Evolutionary conservation across 768 basidiomycete genomes (phyloP).

Genomic region (Podaxis carcinomalis): DNA sequence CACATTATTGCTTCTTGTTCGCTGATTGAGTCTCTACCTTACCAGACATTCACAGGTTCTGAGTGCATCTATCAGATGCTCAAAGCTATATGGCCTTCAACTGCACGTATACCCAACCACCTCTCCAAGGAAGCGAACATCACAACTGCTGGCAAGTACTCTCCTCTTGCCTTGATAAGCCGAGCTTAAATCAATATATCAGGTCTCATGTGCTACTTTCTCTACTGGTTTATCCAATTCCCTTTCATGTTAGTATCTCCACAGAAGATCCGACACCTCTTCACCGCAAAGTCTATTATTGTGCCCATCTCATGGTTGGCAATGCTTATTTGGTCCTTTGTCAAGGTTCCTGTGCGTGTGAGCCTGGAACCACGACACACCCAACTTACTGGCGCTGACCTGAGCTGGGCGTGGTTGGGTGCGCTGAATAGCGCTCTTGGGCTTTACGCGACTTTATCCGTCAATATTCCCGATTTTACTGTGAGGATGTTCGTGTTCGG

Average conservation of each 20-base stretch:
- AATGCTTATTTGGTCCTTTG: slow-evolving; percentile 78
- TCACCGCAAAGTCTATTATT: slow-evolving; percentile 61
- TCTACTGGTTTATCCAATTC: slow-evolving; percentile 77
- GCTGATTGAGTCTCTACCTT: not conserved
- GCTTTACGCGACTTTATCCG: slow-evolving; percentile 65
- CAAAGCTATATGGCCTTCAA: slow-evolving; percentile 80
- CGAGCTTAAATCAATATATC: not conserved
- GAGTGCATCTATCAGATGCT: slow-evolving; percentile 80
- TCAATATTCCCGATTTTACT: slow-evolving; percentile 88
- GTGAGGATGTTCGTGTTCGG: slow-evolving; percentile 14
- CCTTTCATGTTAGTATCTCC: slow-evolving; percentile 76
- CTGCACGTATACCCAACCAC: slow-evolving; percentile 58
- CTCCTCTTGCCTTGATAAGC: not conserved
- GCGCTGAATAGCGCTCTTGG: slow-evolving; percentile 76
- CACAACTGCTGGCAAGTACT: slow-evolving; percentile 50
- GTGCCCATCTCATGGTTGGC: slow-evolving; percentile 65
- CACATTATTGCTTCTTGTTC: not conserved
- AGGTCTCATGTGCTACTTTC: slow-evolving; percentile 73
- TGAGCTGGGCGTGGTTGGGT: slow-evolving; percentile 78
- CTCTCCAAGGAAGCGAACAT: slow-evolving; percentile 55
- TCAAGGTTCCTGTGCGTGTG: slow-evolving; percentile 56
- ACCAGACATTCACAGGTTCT: slow-evolving; percentile 54
- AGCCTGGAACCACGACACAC: slow-evolving; percentile 56
- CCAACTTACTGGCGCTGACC: slow-evolving; percentile 43
- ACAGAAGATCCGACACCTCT: slow-evolving; percentile 72